These are phyloP conservation scores for Pichia manshurica DNA, from an alignment of 805 yeast genomes.

Conservation along the genomic window DNA sequence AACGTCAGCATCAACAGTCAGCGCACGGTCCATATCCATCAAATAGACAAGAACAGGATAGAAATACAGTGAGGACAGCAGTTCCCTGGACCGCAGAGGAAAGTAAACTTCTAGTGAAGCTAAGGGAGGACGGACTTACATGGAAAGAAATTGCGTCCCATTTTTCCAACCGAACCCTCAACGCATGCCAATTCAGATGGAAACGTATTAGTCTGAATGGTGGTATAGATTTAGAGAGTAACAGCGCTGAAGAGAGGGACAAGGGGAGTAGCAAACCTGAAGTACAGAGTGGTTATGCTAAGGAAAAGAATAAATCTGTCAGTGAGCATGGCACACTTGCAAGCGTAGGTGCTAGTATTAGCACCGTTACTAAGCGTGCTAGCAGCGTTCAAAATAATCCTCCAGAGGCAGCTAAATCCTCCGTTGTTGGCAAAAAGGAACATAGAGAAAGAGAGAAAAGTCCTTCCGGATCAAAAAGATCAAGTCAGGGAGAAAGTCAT, in stretches of 20 bases:
- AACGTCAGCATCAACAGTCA: neutral
- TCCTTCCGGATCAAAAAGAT: too few relatives aligned
- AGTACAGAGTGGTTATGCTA: neutral
- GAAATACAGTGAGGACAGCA: conserved; percentile 1
- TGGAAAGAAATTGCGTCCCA: conserved; percentile 11
- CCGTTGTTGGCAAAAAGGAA: too few relatives aligned
- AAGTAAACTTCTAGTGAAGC: conserved; percentile 2
- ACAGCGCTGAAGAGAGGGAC: neutral
- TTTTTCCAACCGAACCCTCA: conserved; percentile 8
- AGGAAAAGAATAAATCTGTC: too few relatives aligned
- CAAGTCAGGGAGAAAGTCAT: too few relatives aligned
- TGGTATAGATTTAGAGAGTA: conserved; percentile 1
- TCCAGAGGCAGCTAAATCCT: too few relatives aligned
- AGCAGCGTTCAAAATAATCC: too few relatives aligned
- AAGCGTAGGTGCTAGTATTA: too few relatives aligned
- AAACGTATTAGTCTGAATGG: conserved; percentile 8
- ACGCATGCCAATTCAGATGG: conserved; percentile 14
- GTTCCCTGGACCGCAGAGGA: conserved; percentile 10
- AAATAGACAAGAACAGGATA: neutral
- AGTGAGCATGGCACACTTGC: too few relatives aligned
- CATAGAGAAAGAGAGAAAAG: too few relatives aligned
- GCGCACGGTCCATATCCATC: too few relatives aligned
- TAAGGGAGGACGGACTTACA: conserved; percentile 5
- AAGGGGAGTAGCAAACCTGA: neutral
- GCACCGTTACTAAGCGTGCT: too few relatives aligned